Base-by-base conservation (phyloP, 1,284 basidiomycete genomes). In the Boletus mariae region DNA sequence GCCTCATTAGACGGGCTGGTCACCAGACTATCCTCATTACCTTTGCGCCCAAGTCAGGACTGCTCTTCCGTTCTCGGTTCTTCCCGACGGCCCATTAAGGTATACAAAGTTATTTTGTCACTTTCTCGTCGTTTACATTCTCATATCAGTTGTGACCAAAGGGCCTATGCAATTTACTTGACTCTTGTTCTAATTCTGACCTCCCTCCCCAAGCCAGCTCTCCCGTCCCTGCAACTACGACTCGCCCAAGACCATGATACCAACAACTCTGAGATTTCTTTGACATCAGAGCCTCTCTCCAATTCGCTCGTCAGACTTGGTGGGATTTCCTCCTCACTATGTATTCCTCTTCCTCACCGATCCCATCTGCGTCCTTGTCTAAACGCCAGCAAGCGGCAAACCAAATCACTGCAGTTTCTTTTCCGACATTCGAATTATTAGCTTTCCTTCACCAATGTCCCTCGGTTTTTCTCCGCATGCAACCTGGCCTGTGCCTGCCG, bases 401-500 rank as follows among this genome's bases (percentile, higher is more conserved):
- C 38, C 69, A 68, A 47, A 77, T 88, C 51, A 71, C 79, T 90
- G n/a, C 80, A 79, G 10, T 82, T 83, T 55, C 66, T 87, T 40
- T 85, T 89, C 65, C 76, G 75, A 12, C 71, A 73, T n/a, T 82
- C 83, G 37, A 83, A 80, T 57, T 81, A 84, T 68, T 87, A 83
- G 83, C 79, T 88, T 59, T 82, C 82, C 11, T 89, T 87, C 66
- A 76, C 89, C 62, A 83, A 88, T 61, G 71, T 87, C 28, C 84
- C 85, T 37, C 78, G 72, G 20, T 88, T 90, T 69, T 81, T 85
- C 61, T 71, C 70, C 64, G 67, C 42, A 79, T 89, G 64, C 87
- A 90, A 61, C 88, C 87, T 5, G 80, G 82, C 56, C 66, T 90
- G 35, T 66, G 82, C 85, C 7, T 74, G 17, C 17, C 17, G 17